Evolutionary conservation across 768 basidiomycete species (phyloP).

Genomic region (Clavaria fumosa): DNA sequence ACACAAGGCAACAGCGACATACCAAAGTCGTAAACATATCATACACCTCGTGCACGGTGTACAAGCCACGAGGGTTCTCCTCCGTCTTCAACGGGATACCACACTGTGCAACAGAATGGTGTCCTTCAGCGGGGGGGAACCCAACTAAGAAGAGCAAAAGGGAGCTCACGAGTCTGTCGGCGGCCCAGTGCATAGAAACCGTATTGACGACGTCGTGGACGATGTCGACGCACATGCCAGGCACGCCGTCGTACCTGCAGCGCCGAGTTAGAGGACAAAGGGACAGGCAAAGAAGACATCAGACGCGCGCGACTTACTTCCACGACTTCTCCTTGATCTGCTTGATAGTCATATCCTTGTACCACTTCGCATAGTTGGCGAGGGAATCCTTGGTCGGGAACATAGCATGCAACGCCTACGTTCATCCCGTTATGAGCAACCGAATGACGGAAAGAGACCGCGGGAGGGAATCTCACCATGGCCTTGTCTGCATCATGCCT

Average conservation of each 20-base stretch:
- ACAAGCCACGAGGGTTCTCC: slow-evolving; percentile 21
- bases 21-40: slow-evolving; percentile 21
- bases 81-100: slow-evolving; percentile 28
- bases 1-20: background rate
- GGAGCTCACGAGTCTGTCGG: slow-evolving; percentile 21
- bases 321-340: slow-evolving; percentile 15
- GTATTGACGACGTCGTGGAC: slow-evolving; percentile 29
- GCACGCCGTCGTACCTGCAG: slow-evolving; percentile 13
- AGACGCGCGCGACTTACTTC: slow-evolving; percentile 6
- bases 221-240: slow-evolving; percentile 25
- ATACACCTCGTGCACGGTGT: slow-evolving; percentile 27
- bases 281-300: no score
- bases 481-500: slow-evolving; percentile 14
- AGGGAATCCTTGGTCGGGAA: slow-evolving; percentile 15
- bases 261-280: background rate
- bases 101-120: slow-evolving; percentile 16
- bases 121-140: background rate
- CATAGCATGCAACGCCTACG: slow-evolving; percentile 15
- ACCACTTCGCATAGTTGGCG: slow-evolving; percentile 15
- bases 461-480: slow-evolving; percentile 19
- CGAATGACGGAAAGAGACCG: slow-evolving; percentile 19
- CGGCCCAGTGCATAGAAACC: slow-evolving; percentile 27
- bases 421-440: slow-evolving; percentile 7
- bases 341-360: slow-evolving; percentile 12
- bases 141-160: background rate